phyloP scores from a whole-genome alignment of 1,139 yeast genomes.

The Zygosaccharomyces pseudobailii region DNA sequence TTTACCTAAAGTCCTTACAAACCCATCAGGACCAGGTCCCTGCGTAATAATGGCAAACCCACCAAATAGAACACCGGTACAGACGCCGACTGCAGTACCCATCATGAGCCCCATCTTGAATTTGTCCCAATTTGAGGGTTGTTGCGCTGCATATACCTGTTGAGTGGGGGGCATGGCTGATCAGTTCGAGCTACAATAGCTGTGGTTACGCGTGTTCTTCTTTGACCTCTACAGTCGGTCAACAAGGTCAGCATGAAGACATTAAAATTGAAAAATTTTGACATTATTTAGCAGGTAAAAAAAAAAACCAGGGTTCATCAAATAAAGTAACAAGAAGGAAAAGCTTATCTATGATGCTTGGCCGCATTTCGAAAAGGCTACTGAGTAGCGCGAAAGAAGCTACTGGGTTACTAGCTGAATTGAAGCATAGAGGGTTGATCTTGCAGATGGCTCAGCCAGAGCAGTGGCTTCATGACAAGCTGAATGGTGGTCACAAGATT shows the following conservation, averaged over 20 bases:
- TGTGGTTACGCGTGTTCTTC: not conserved
- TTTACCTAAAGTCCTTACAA: conserved; percentile 93
- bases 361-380: conserved; percentile 6
- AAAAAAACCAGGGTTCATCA: not conserved
- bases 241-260: not conserved
- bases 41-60: conserved; percentile 85
- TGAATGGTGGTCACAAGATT: conserved; percentile 36
- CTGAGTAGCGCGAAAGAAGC: conserved; percentile 4
- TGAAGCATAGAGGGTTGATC: conserved; percentile 35
- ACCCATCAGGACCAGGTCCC: conserved; percentile 99
- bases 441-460: conserved; percentile 34
- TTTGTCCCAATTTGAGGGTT: conserved; percentile 88
- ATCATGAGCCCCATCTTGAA: conserved; percentile 97
- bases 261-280: not conserved
- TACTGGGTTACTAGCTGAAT: conserved; percentile 16
- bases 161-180: conserved; percentile 75
- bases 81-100: conserved; percentile 96
- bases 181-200: not conserved
- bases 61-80: conserved; percentile 92
- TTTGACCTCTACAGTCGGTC: not conserved
- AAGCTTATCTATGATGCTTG: not conserved
- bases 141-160: conserved; percentile 67
- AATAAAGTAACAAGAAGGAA: not conserved
- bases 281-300: not conserved
- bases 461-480: conserved; percentile 16